These are phyloP conservation scores for Auricularia sp. DNA, from an alignment of 768 basidiomycete genomes.

Conservation along the genomic window DNA sequence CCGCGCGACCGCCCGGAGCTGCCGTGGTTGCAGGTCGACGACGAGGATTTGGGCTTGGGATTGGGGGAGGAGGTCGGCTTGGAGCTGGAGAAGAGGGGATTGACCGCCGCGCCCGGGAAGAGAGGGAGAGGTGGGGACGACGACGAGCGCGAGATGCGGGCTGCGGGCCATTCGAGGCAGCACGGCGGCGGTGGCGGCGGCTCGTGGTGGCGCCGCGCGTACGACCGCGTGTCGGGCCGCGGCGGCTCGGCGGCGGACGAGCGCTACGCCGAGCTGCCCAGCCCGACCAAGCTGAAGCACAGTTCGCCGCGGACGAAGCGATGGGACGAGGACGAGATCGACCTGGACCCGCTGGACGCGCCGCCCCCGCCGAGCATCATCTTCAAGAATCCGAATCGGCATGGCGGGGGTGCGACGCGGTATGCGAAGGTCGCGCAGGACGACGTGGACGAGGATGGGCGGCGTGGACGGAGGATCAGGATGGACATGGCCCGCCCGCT, in stretches of 20 bases:
- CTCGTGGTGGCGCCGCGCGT: conserved; percentile 52
- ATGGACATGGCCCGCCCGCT: conserved; percentile 3
- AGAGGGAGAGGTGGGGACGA: conserved; percentile 8
- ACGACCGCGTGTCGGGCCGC: conserved; percentile 37
- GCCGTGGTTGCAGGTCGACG: conserved; percentile 43
- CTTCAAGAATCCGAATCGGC: conserved; percentile 12
- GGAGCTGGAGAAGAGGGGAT: conserved; percentile 42
- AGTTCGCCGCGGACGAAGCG: conserved; percentile 12
- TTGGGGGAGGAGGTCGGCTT: conserved; percentile 39
- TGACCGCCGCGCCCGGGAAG: conserved; percentile 10
- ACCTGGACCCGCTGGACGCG: conserved; percentile 20
- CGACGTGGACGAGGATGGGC: neutral
- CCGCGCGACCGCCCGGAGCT: conserved; percentile 19
- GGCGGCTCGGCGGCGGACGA: conserved; percentile 18
- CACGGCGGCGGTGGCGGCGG: conserved; percentile 15
- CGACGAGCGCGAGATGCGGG: conserved; percentile 8
- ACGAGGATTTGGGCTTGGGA: conserved; percentile 21
- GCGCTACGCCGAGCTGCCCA: conserved; percentile 9
- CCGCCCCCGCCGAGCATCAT: conserved; percentile 31
- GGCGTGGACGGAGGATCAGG: neutral
- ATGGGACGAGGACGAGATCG: conserved; percentile 11
- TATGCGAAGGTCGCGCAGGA: neutral
- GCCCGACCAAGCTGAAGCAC: conserved; percentile 11
- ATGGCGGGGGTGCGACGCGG: conserved; percentile 11
- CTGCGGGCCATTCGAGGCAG: conserved; percentile 14